phyloP scores from a whole-genome alignment of 2,329 filamentous ascomycete genomes.

The Fusarium siculi region DNA sequence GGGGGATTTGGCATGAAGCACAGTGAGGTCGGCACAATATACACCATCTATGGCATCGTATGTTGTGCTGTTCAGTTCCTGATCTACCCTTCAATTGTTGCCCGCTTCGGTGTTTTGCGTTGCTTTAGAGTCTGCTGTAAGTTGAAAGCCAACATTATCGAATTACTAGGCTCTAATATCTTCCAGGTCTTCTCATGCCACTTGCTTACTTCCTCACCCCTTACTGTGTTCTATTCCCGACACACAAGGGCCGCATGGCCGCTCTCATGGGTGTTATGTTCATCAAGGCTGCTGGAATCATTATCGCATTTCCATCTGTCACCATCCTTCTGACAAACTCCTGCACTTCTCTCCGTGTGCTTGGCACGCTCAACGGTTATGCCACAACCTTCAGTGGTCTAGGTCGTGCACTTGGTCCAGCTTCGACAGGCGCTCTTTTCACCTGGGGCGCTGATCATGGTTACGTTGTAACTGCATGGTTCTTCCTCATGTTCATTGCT shows the following conservation, averaged over 20 bases:
- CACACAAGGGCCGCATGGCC: slow-evolving; percentile 61
- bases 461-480: slow-evolving; percentile 84
- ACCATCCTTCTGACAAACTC: slow-evolving; percentile 94
- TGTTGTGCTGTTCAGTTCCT: slow-evolving; percentile 88
- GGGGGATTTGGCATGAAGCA: slow-evolving; percentile 82
- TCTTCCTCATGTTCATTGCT: slow-evolving; percentile 74
- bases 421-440: slow-evolving; percentile 77
- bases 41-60: slow-evolving; percentile 82
- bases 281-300: slow-evolving; percentile 78
- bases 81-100: slow-evolving; percentile 81
- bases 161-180: not conserved
- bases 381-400: slow-evolving; percentile 85
- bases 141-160: slow-evolving; percentile 20
- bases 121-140: slow-evolving; percentile 74
- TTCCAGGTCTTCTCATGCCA: slow-evolving; percentile 73
- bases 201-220: slow-evolving; percentile 84
- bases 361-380: slow-evolving; percentile 91
- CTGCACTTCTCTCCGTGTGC: slow-evolving; percentile 74
- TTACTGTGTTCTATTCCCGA: slow-evolving; percentile 75
- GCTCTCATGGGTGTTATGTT: slow-evolving; percentile 76
- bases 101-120: slow-evolving; percentile 76
- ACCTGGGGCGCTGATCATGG: slow-evolving; percentile 79
- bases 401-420: slow-evolving; percentile 82
- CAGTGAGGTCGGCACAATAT: slow-evolving; percentile 83
- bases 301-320: slow-evolving; percentile 88